Evolutionary conservation across 73 alveolate species (phyloP).

Genomic region (Diophrys sp.): DNA sequence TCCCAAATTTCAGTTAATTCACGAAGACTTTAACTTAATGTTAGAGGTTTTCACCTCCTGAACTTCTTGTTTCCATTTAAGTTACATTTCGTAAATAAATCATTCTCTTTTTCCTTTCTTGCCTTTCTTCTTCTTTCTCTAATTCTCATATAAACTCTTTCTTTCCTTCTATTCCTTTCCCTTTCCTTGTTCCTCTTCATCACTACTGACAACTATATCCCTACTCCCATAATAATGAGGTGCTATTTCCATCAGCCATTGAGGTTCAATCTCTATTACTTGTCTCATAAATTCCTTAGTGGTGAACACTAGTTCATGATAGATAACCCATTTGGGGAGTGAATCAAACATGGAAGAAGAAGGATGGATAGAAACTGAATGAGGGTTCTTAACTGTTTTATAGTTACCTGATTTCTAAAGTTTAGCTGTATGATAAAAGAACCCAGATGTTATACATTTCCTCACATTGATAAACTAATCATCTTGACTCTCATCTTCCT

Average conservation of each 20-base stretch:
- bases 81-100: too few species aligned
- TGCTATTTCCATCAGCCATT: conserved; percentile 98
- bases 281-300: conserved; percentile 98
- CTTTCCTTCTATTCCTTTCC: too few species aligned
- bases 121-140: too few species aligned
- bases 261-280: conserved; percentile 93
- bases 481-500: conserved; percentile 55
- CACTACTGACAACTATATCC: conserved; percentile 40
- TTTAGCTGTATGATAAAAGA: conserved; percentile 97
- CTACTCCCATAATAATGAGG: conserved; percentile 88
- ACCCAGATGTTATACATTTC: conserved; percentile 93
- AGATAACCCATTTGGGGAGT: conserved; percentile 91
- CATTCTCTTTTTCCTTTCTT: too few species aligned
- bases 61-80: too few species aligned
- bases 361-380: conserved; percentile 93
- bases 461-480: conserved; percentile 77
- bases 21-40: too few species aligned
- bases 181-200: conserved; percentile 22
- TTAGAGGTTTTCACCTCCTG: too few species aligned
- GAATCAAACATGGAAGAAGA: conserved; percentile 76
- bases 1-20: too few species aligned
- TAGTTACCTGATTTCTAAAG: conserved; percentile 92
- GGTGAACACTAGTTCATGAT: conserved; percentile 97
- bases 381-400: conserved; percentile 96
- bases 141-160: too few species aligned